These are phyloP conservation scores for Daldinia vernicosa DNA, from an alignment of 495 filamentous ascomycete genomes.

Conservation along the genomic window DNA sequence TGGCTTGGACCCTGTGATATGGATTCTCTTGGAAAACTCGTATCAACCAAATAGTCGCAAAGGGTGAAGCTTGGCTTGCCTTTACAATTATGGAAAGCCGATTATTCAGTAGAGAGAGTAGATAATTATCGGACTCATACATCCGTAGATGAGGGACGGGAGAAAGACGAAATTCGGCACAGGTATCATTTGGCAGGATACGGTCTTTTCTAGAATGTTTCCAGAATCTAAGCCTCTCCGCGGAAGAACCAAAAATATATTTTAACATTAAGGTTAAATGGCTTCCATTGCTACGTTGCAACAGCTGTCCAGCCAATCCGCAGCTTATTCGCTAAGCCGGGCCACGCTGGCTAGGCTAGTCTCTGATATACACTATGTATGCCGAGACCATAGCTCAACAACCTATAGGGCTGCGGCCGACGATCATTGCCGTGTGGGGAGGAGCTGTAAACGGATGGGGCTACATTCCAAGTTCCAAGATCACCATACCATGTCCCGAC, in stretches of 20 bases:
- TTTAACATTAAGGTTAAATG: not conserved
- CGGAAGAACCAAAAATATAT: conserved; percentile 19
- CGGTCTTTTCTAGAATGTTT: conserved; percentile 16
- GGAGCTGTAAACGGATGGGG: conserved; percentile 24
- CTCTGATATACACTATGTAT: conserved; percentile 8
- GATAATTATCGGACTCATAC: no score
- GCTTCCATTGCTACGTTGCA: conserved; percentile 31
- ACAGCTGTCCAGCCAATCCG: conserved; percentile 5
- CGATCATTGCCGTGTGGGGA: conserved; percentile 39
- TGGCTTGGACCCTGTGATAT: not conserved
- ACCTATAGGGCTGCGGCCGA: conserved; percentile 34
- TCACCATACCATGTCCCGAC: conserved; percentile 15
- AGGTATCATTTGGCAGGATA: not conserved
- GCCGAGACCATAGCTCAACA: conserved; percentile 28
- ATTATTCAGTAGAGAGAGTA: not conserved
- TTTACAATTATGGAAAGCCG: not conserved
- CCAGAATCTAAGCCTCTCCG: conserved; percentile 7
- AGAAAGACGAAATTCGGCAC: not conserved
- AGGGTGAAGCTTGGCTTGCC: not conserved
- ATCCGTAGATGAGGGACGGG: not conserved
- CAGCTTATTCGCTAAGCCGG: not conserved
- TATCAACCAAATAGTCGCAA: conserved; percentile 4
- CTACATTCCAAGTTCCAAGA: conserved; percentile 15
- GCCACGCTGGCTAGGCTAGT: conserved; percentile 20
- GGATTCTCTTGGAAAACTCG: conserved; percentile 9